Conservation (phyloP, 345 rosid species). For the Aegle marmelos region DNA sequence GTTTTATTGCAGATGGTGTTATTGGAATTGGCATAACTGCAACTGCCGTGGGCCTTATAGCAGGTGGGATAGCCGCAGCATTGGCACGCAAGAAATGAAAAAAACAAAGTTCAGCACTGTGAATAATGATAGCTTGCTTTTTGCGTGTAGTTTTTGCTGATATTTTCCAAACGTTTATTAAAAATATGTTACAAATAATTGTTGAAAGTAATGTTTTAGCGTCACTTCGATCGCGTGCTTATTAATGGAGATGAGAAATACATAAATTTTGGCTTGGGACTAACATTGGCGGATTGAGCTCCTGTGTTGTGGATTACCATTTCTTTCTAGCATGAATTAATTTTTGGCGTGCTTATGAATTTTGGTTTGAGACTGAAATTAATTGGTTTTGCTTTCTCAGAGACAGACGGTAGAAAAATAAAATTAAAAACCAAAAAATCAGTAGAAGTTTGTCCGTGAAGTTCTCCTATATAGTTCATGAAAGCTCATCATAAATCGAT, state of each 20-base stretch:
- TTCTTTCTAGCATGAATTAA: too few relatives aligned
- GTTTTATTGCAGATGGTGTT: conserved; percentile 63
- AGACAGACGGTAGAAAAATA: too few relatives aligned
- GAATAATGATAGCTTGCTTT: conserved; percentile 7
- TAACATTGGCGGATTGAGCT: neutral
- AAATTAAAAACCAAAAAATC: too few relatives aligned
- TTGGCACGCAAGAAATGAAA: conserved; percentile 66
- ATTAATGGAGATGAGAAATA: neutral
- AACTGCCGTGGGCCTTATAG: conserved; percentile 76
- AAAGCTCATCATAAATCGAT: too few relatives aligned
- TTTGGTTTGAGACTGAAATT: too few relatives aligned
- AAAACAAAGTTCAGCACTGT: neutral
- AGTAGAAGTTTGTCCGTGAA: too few relatives aligned
- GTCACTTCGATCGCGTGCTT: neutral
- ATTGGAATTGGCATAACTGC: conserved; percentile 90
- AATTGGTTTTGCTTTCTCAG: too few relatives aligned
- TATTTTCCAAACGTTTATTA: neutral
- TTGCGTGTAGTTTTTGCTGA: too few relatives aligned
- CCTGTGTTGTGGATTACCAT: neutral
- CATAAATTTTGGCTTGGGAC: neutral
- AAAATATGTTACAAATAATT: too few relatives aligned
- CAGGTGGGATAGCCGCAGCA: conserved; percentile 80
- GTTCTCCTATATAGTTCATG: too few relatives aligned
- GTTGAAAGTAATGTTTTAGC: neutral
- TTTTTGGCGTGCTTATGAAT: too few relatives aligned